Conservation (phyloP, 1,284 basidiomycete genomes). For the Amylostereum areolatum region DNA sequence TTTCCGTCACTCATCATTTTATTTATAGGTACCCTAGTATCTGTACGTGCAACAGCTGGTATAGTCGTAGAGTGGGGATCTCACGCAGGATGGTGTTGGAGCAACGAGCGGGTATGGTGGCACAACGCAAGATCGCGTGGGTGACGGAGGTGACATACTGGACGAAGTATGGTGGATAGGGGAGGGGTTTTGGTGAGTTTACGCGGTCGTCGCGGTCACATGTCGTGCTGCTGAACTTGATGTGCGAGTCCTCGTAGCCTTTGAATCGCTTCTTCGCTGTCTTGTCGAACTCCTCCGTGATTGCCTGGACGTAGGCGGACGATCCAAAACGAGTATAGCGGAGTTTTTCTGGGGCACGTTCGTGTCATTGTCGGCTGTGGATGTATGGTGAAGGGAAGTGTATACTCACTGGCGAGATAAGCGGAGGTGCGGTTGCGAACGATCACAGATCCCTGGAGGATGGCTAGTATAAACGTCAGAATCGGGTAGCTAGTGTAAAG, state of each 20-base stretch:
- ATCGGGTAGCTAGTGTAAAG: background rate
- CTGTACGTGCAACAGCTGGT: no score
- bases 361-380: slow-evolving; percentile 5
- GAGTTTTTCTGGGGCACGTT: slow-evolving; percentile 22
- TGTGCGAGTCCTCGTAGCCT: slow-evolving; percentile 33
- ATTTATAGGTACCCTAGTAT: no score
- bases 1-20: no score
- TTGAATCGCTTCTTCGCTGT: slow-evolving; percentile 41
- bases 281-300: slow-evolving; percentile 43
- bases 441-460: slow-evolving; percentile 31
- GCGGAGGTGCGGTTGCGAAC: slow-evolving; percentile 36
- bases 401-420: slow-evolving; percentile 23
- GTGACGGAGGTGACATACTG: no score
- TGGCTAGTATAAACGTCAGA: slow-evolving; percentile 18
- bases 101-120: no score
- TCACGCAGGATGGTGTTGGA: no score
- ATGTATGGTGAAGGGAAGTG: background rate
- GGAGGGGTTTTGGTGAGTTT: no score
- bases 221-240: slow-evolving; percentile 39
- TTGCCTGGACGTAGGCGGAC: slow-evolving; percentile 33
- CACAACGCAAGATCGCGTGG: no score
- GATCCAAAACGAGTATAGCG: slow-evolving; percentile 22
- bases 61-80: no score
- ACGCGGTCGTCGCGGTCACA: slow-evolving; percentile 43
- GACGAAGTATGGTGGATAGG: no score